Evolutionary conservation across 345 rosid genomes (phyloP).

Genomic region (Moricandia moricandioides): DNA sequence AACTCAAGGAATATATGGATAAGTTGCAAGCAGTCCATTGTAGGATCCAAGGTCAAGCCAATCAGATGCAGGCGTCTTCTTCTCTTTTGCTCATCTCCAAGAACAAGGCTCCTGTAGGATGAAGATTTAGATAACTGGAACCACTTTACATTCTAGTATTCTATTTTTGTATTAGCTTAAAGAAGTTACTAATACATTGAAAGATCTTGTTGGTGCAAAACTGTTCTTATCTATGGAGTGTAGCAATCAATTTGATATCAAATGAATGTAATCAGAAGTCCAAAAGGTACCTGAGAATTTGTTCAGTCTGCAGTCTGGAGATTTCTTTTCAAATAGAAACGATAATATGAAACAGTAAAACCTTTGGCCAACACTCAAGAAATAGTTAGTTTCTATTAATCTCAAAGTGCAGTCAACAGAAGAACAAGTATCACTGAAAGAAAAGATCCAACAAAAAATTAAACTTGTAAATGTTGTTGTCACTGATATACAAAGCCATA

Average conservation of each 20-base stretch:
- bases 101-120: neutral
- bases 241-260: constrained; percentile 7
- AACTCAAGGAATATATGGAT: constrained; percentile 33
- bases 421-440: constrained; percentile 7
- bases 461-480: constrained; percentile 7
- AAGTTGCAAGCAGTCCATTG: constrained; percentile 31
- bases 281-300: constrained; percentile 16
- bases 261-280: constrained; percentile 15
- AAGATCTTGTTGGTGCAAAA: constrained; percentile 3
- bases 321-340: constrained; percentile 1
- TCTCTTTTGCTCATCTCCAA: constrained; percentile 37
- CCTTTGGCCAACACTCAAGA: constrained; percentile 6
- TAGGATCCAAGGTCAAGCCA: constrained; percentile 28
- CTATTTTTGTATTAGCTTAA: constrained; percentile 16
- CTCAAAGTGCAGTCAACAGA: constrained; percentile 2
- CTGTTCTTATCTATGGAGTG: constrained; percentile 6
- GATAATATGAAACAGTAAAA: neutral
- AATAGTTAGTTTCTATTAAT: constrained; percentile 19
- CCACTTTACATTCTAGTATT: neutral
- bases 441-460: constrained; percentile 4
- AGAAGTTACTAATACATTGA: constrained; percentile 19
- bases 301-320: constrained; percentile 9
- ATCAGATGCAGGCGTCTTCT: constrained; percentile 41
- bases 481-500: constrained; percentile 21
- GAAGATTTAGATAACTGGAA: constrained; percentile 21